Conservation (phyloP, 352 stramenopile species). For the Blastocystis sp. region DNA sequence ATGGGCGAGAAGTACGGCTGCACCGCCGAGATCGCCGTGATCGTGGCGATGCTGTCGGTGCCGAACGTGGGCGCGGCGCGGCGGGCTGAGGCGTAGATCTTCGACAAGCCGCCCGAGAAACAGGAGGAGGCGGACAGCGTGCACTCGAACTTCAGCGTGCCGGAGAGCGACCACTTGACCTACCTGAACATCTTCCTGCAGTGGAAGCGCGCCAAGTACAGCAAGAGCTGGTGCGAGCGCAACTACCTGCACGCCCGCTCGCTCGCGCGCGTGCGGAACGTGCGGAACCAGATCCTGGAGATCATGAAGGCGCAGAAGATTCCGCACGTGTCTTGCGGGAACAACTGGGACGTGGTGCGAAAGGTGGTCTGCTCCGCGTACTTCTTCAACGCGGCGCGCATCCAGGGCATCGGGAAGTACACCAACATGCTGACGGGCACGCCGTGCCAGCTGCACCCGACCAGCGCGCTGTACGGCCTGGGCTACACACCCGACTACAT, state of each 20-base stretch:
- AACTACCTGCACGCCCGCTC: conserved; percentile 96
- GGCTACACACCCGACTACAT: conserved; percentile 98
- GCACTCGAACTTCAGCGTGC: conserved; percentile 97
- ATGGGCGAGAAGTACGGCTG: conserved; percentile 88
- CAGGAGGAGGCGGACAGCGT: conserved; percentile 93
- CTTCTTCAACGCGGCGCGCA: conserved; percentile 97
- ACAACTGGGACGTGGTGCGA: conserved; percentile 91
- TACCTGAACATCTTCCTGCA: conserved; percentile 87
- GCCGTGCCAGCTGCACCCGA: conserved; percentile 91
- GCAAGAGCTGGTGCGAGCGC: conserved; percentile 85
- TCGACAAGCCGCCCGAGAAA: conserved; percentile 91
- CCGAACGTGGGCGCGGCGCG: conserved; percentile 75
- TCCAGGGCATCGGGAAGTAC: conserved; percentile 98
- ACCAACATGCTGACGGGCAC: conserved; percentile 99
- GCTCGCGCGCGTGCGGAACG: conserved; percentile 76
- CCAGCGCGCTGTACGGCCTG: conserved; percentile 91
- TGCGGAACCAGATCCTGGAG: conserved; percentile 90
- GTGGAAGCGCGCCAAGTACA: conserved; percentile 89
- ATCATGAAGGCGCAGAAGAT: conserved; percentile 95
- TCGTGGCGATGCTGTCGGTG: conserved; percentile 94
- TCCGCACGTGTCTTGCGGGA: conserved; percentile 78
- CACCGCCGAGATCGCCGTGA: conserved; percentile 87
- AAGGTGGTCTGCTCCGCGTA: conserved; percentile 98
- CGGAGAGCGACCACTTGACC: conserved; percentile 93
- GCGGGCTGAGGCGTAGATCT: conserved; percentile 74